A percentile compares a stretch with the other conserved stretches of the same genome.
Conservation (phyloP, 768 basidiomycete species). For the Roridomyces roridus region DNA sequence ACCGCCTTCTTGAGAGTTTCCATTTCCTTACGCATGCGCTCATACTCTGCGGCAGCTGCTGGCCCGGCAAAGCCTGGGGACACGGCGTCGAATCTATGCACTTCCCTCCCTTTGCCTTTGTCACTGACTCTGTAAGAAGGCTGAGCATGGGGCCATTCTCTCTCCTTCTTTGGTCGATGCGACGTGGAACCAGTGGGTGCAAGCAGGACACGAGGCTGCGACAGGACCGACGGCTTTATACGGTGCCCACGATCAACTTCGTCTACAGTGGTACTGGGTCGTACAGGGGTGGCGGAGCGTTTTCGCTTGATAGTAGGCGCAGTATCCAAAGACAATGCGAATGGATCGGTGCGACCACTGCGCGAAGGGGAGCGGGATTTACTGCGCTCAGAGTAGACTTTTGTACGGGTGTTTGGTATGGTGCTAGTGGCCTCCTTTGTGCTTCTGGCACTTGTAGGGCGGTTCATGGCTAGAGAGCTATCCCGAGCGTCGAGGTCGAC, state of each 20-base stretch:
- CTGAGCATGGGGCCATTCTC: slow-evolving; percentile 4
- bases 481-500: no score
- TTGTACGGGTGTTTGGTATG: slow-evolving; percentile 21
- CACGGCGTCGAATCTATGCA: not conserved
- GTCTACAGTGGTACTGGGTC: not conserved
- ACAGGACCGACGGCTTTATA: slow-evolving; percentile 7
- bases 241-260: slow-evolving; percentile 23
- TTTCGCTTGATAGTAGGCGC: slow-evolving; percentile 21
- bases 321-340: slow-evolving; percentile 4
- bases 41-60: slow-evolving; percentile 53
- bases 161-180: slow-evolving; percentile 14
- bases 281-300: slow-evolving; percentile 13
- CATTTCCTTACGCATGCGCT: slow-evolving; percentile 62
- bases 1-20: slow-evolving; percentile 57
- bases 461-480: no score
- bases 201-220: slow-evolving; percentile 2
- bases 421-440: not conserved
- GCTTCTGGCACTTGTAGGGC: not conserved
- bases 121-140: slow-evolving; percentile 4
- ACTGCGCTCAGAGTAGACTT: slow-evolving; percentile 1
- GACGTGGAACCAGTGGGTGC: slow-evolving; percentile 3
- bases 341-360: slow-evolving; percentile 19
- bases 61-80: slow-evolving; percentile 34
- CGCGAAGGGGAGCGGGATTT: slow-evolving; percentile 29
- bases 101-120: slow-evolving; percentile 17